phyloP scores from a whole-genome alignment of 2,329 filamentous ascomycete genomes.

The Sordariomycetes sp. region DNA sequence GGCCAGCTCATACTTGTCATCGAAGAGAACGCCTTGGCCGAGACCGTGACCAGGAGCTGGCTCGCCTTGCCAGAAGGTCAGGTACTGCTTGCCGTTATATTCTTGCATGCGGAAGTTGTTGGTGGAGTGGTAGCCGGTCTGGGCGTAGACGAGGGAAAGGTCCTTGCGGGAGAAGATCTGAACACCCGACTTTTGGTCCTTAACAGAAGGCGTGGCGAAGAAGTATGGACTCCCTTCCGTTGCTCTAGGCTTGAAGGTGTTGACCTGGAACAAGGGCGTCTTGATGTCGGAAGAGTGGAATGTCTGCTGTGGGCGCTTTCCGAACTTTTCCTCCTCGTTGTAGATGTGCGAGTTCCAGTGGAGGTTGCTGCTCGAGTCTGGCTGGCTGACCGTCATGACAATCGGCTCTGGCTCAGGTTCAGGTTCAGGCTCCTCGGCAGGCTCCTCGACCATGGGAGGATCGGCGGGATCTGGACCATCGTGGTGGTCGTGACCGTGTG shows the following conservation, averaged over 20 bases:
- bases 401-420: not conserved
- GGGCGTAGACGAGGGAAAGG: conserved; percentile 26
- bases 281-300: not conserved
- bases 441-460: not conserved
- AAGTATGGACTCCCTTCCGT: conserved; percentile 27
- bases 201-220: conserved; percentile 8
- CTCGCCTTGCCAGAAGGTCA: conserved; percentile 24
- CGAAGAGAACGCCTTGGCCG: conserved; percentile 20
- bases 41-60: conserved; percentile 16
- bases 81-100: conserved; percentile 19
- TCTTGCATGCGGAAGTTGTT: conserved; percentile 17
- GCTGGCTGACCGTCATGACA: conserved; percentile 1
- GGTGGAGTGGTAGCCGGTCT: conserved; percentile 17
- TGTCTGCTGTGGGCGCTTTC: not conserved
- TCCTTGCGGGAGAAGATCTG: conserved; percentile 24
- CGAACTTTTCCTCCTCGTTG: conserved; percentile 2
- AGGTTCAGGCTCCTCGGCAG: not conserved
- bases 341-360: not conserved
- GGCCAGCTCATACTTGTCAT: conserved; percentile 24
- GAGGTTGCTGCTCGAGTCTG: not conserved
- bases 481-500: not conserved
- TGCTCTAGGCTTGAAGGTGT: conserved; percentile 32
- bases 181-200: conserved; percentile 11
- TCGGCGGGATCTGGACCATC: not conserved
- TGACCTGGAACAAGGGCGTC: conserved; percentile 2